Base-by-base conservation (phyloP, 2,329 filamentous ascomycete genomes). In the Ceratocystis colombiana region DNA sequence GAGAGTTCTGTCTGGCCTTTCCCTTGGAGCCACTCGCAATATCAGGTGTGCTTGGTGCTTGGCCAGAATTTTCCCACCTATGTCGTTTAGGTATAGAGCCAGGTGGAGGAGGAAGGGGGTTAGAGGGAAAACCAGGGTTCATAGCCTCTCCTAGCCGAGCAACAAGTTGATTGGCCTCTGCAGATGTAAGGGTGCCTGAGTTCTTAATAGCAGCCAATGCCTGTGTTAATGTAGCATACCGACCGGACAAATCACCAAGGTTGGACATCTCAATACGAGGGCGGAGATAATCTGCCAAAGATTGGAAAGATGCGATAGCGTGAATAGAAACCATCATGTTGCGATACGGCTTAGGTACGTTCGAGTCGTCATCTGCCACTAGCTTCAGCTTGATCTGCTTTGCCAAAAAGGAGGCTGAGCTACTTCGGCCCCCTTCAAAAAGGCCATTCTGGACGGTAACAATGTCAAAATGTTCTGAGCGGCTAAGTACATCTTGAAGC, bases 271-370 rank as follows among this genome's bases (percentile, higher is more conserved):
- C 44, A 48, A 99, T 96, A 68, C 93, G 84, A 6, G 94, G 94
- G 46, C 94, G 87, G 55, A 99, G 80, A 74, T 97, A 99, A 73
- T 99, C 94, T 73, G 97, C 94, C 28, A 99, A 78, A 0, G 93
- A 89, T 75, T 96, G 97, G 79, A 99, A 97, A 0, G 92, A 97
- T 1, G 94, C 93, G 72, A 99, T 97, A 17, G 94, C 94, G 74
- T 99, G 94, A 67, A 99, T 99, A 0, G 91, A 96, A 0, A 99
- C 94, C 88, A 96, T 96, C 69, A 99, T 95, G 70, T 93, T 96
- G 25, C 89, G 84, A 73, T 96, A 97, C 0, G 88, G 81, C 45
- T 86, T 83, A 20, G 94, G 94, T 68, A 99, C 94, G 62, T 94
- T 89, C 0, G 91, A 93, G 61, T 92, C 88, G 1, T 95, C 92